Conservation (phyloP, 345 rosid species). For the Melastoma malabathricum region DNA sequence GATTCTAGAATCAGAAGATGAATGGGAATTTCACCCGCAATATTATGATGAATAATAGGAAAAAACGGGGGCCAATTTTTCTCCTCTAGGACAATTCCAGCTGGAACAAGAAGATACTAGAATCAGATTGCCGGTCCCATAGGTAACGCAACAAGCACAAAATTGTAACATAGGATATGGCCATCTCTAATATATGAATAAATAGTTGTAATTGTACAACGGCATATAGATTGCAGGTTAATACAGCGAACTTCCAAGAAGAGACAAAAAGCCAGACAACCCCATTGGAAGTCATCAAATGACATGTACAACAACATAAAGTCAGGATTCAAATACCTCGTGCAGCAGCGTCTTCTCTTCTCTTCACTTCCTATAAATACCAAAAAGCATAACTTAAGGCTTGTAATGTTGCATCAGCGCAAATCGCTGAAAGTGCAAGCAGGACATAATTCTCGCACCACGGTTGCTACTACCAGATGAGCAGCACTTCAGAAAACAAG, state of each 20-base stretch:
- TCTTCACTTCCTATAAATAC: conserved; percentile 52
- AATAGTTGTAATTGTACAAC: no score
- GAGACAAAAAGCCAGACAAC: background rate
- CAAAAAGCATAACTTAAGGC: background rate
- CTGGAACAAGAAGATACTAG: conserved; percentile 1
- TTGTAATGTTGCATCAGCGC: no score
- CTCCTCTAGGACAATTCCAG: conserved; percentile 11
- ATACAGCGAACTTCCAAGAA: no score
- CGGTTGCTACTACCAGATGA: no score
- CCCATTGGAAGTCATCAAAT: background rate
- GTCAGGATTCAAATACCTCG: conserved; percentile 35
- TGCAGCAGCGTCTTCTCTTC: conserved; percentile 93
- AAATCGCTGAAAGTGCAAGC: no score
- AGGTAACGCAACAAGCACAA: background rate
- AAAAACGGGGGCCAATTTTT: conserved; percentile 13
- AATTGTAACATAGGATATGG: background rate
- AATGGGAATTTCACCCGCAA: conserved; percentile 12
- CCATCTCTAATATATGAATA: no score
- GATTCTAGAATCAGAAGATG: conserved; percentile 10
- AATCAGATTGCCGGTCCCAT: background rate
- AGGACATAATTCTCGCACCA: no score
- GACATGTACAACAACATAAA: background rate
- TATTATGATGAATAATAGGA: conserved; percentile 12
- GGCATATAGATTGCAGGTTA: no score
- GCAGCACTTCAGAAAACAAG: no score